phyloP scores from a whole-genome alignment of 345 rosid genomes.

The Camelina sativa region DNA sequence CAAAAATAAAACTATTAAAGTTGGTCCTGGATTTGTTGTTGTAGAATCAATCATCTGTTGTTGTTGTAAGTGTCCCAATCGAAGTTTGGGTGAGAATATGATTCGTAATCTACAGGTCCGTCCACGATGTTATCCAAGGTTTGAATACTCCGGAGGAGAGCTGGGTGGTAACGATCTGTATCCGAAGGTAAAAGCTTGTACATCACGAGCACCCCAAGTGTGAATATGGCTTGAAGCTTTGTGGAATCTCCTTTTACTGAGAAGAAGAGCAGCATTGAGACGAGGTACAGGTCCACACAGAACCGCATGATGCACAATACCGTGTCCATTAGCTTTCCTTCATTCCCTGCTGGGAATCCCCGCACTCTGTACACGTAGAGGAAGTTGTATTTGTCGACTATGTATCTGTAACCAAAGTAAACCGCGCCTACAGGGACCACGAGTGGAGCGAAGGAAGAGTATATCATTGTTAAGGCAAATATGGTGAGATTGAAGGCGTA shows the following conservation, averaged over 20 bases:
- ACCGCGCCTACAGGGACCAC: constrained; percentile 94
- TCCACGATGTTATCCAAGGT: constrained; percentile 76
- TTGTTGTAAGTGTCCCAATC: constrained; percentile 81
- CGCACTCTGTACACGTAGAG: constrained; percentile 88
- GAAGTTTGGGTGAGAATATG: constrained; percentile 83
- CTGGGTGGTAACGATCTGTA: constrained; percentile 65
- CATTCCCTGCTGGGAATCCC: constrained; percentile 97
- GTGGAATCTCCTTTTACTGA: constrained; percentile 90
- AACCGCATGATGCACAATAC: constrained; percentile 83
- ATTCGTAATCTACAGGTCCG: constrained; percentile 87
- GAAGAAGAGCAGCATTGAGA: constrained; percentile 86
- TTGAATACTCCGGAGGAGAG: constrained; percentile 74
- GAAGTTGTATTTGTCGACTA: constrained; percentile 97
- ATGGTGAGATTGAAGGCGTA: constrained; percentile 94
- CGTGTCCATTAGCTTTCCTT: constrained; percentile 96
- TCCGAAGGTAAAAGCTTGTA: constrained; percentile 88
- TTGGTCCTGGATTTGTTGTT: not conserved
- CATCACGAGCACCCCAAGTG: constrained; percentile 79
- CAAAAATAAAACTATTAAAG: constrained; percentile 3
- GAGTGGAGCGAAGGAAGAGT: constrained; percentile 88
- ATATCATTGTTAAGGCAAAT: constrained; percentile 89
- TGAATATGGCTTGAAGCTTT: constrained; percentile 96
- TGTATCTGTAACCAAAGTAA: constrained; percentile 93
- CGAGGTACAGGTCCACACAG: constrained; percentile 86
- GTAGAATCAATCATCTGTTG: constrained; percentile 12